Conservation (phyloP, 345 rosid species). For the Anastatica hierochuntica region DNA sequence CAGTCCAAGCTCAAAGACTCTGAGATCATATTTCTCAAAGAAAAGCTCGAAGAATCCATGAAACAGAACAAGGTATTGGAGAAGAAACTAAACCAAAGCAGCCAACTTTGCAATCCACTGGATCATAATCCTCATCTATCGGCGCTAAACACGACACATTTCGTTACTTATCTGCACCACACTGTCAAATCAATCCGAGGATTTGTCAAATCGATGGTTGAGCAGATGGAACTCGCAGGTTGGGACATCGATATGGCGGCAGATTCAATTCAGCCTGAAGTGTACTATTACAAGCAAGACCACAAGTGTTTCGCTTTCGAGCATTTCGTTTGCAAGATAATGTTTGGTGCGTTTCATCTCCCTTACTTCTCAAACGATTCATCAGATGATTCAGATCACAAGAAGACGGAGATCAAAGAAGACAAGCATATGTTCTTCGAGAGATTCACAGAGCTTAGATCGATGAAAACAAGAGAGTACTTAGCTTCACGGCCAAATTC, state of each 20-base stretch:
- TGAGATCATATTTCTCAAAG: constrained; percentile 51
- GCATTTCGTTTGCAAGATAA: neutral
- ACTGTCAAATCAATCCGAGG: constrained; percentile 59
- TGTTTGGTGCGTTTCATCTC: neutral
- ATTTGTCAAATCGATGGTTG: constrained; percentile 50
- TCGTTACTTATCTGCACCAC: constrained; percentile 39
- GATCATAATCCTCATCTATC: constrained; percentile 21
- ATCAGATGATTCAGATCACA: neutral
- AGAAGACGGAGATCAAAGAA: too few species aligned
- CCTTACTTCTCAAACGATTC: neutral
- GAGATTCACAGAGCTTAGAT: neutral
- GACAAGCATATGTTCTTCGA: neutral
- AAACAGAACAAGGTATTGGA: constrained; percentile 41
- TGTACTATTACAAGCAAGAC: neutral
- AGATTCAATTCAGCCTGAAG: neutral
- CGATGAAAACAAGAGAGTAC: neutral
- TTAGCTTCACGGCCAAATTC: neutral
- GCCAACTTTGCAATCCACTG: constrained; percentile 37
- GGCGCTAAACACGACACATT: constrained; percentile 31
- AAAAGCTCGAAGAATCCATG: constrained; percentile 41
- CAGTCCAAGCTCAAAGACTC: constrained; percentile 69
- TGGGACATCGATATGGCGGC: constrained; percentile 44
- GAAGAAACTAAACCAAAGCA: constrained; percentile 59
- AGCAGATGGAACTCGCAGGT: constrained; percentile 49
- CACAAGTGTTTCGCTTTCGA: neutral